Percentiles rank a stretch among this genome's conserved stretches.
These are phyloP conservation scores for Zanthoxylum bungeanum DNA, from an alignment of 345 rosid species.

Conservation along the genomic window DNA sequence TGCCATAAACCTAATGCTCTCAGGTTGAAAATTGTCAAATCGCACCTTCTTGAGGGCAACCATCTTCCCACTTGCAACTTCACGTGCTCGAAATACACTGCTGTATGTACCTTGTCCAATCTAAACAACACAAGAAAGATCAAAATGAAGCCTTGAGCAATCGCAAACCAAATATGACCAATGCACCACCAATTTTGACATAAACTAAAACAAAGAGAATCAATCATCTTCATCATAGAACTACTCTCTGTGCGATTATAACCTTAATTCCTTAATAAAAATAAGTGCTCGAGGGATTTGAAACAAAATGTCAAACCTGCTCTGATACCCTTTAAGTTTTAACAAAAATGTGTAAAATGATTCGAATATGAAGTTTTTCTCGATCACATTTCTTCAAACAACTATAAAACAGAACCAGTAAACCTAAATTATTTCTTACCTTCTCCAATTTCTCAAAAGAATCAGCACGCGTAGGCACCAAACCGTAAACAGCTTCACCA, in stretches of 20 bases:
- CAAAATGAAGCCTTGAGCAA: conserved; percentile 8
- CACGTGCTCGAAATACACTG: conserved; percentile 71
- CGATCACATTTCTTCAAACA: not conserved
- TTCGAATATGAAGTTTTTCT: not conserved
- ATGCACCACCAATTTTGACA: not conserved
- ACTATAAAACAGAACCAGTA: not conserved
- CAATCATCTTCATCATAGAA: not conserved
- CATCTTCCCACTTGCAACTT: conserved; percentile 63
- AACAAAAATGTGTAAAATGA: not conserved
- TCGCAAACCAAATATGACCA: conserved; percentile 7
- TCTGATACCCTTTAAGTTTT: not conserved
- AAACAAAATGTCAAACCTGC: not conserved
- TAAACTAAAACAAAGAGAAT: conserved; percentile 1
- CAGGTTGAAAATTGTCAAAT: conserved; percentile 66
- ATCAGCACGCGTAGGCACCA: conserved; percentile 71
- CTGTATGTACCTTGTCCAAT: conserved; percentile 93
- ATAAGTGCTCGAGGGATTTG: not conserved
- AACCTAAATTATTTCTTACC: conserved; percentile 28
- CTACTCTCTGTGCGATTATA: not conserved
- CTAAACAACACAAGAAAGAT: conserved; percentile 29
- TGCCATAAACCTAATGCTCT: conserved; percentile 81
- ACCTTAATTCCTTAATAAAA: not conserved
- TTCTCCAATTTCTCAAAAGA: conserved; percentile 74
- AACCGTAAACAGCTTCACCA: conserved; percentile 65
- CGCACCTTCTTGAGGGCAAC: conserved; percentile 79